Evolutionary conservation across 169 alveolate species (phyloP).

Genomic region (Plasmodium gaboni): DNA sequence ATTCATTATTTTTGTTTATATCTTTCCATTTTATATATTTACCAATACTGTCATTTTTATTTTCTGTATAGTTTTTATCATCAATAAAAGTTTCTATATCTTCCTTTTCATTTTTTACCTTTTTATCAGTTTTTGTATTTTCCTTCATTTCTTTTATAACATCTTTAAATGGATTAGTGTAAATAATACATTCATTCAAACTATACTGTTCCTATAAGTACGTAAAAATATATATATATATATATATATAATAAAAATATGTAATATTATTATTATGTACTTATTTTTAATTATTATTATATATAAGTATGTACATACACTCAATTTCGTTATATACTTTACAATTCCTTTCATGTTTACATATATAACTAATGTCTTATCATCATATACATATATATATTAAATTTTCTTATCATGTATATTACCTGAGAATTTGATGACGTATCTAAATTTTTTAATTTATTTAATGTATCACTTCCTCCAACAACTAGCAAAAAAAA

Average conservation of each 20-base stretch:
- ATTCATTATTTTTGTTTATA: conserved; percentile 17
- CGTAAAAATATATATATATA: neutral
- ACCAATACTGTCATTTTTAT: conserved; percentile 64
- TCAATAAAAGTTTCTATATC: conserved; percentile 40
- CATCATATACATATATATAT: neutral
- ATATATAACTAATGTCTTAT: too few species aligned
- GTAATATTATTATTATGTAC: neutral
- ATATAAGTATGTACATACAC: conserved; percentile 4
- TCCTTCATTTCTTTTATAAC: conserved; percentile 63
- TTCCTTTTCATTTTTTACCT: conserved; percentile 9
- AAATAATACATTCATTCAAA: conserved; percentile 51
- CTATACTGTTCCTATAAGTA: conserved; percentile 11
- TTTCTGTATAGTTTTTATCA: conserved; percentile 44
- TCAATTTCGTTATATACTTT: too few species aligned
- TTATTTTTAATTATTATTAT: neutral
- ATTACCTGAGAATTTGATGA: conserved; percentile 22
- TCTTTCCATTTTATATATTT: conserved; percentile 66
- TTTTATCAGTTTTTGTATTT: conserved; percentile 32
- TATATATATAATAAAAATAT: neutral
- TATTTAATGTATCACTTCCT: conserved; percentile 59
- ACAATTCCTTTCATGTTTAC: too few species aligned
- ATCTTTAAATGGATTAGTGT: conserved; percentile 73
- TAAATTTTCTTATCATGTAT: neutral
- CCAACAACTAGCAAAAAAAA: conserved; percentile 42
- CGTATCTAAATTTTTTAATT: conserved; percentile 55